Evolutionary conservation across 1,284 basidiomycete species (phyloP), one percentile per base, ranked within the genome.

Genomic region (Schizophyllum amplum): DNA sequence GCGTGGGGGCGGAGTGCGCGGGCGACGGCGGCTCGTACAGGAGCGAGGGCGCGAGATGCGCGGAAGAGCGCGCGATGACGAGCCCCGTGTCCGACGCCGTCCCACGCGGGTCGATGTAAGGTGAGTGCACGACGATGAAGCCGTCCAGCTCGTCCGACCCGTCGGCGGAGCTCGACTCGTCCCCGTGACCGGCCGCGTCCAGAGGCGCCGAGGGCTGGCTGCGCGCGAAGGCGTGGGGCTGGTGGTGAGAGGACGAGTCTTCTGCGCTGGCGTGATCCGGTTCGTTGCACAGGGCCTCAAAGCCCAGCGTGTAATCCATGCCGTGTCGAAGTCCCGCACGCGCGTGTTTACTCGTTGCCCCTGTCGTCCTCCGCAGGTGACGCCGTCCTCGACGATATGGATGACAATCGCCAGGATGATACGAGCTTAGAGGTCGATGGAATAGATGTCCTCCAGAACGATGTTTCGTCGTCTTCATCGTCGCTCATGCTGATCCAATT

Each of bases 401-500:
- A 42, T 9, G 33, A 42, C 33, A 42, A 9, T 9, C 33, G 33
- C 33, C 33, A 42, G 13, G 33, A 42, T 13, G 33, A 42, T 9
- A 42, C 33, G 4, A 42, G 33, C 3, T 42, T 9, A 9, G 33
- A 42, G 33, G 33, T 42, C 33, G 33, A 42, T 42, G 33, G 17
- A 9, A 17, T 42, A 2, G 33, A 42, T 17, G 33, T 9, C 3
- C 33, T 9, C 33, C 33, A 42, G 33, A 42, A 42, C 13, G 33
- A 42, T 9, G 33, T 17, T 3, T 42, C 33, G 13, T 42, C 33
- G 33, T 42, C 48, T 24, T 50, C 48, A 20, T 50, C 48, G 48
- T 50, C 48, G 24, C 48, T 50, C 48, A 50, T 50, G 48, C 48
- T 50, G 24, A 50, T 50, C 48, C 48, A 50, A 13, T 50, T 50